These are phyloP conservation scores for Heliamphora exappendiculata DNA, from an alignment of 148 eudicot species.

Conservation along the genomic window DNA sequence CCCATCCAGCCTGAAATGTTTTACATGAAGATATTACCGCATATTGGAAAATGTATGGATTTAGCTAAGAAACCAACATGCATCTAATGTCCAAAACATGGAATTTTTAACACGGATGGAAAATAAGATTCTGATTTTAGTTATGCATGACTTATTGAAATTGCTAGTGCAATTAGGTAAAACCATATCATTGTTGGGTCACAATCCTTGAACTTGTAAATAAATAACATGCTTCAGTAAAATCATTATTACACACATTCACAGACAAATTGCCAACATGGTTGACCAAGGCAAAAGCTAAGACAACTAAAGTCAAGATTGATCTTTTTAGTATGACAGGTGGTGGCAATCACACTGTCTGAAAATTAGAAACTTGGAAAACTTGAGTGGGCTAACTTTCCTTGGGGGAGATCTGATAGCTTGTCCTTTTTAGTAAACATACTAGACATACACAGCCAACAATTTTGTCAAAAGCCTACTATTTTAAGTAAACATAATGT, in stretches of 20 bases:
- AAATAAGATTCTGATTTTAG: neutral
- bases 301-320: neutral
- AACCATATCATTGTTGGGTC: neutral
- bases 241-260: neutral
- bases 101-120: neutral
- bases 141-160: neutral
- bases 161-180: no score
- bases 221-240: neutral
- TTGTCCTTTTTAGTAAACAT: neutral
- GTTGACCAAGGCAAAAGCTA: neutral
- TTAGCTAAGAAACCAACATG: neutral
- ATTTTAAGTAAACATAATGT: neutral
- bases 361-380: neutral
- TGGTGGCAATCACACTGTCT: no score
- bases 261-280: neutral
- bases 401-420: neutral
- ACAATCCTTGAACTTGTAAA: neutral
- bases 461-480: neutral
- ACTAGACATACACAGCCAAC: neutral
- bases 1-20: constrained; percentile 67
- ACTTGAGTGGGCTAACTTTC: neutral
- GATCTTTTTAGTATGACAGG: neutral
- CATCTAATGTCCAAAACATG: neutral
- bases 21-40: neutral
- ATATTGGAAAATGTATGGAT: neutral